A percentile compares a stretch with the other conserved stretches of the same genome.
Conservation (phyloP, 176 grass and related monocot genomes). For the Pontederia crassipes region DNA sequence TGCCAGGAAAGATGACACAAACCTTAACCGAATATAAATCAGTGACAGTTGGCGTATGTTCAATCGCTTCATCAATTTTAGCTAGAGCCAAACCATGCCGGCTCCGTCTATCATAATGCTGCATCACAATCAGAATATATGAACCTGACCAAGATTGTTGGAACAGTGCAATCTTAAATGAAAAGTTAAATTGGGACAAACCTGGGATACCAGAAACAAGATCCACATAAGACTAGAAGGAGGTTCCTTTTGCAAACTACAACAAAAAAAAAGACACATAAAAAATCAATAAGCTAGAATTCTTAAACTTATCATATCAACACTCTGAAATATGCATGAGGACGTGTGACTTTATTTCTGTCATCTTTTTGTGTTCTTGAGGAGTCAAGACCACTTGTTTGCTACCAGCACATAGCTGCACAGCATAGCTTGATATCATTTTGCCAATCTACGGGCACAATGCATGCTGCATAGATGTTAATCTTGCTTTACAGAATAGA, state of each 20-base stretch:
- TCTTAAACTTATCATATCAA: too few relatives aligned
- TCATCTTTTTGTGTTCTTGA: too few relatives aligned
- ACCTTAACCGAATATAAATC: constrained; percentile 99
- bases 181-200: constrained; percentile 23
- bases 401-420: too few relatives aligned
- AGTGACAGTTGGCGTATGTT: constrained; percentile 87
- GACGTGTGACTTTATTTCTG: too few relatives aligned
- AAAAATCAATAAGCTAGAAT: background rate
- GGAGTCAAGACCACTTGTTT: too few relatives aligned
- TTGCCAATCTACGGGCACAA: too few relatives aligned
- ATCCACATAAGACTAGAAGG: constrained; percentile 94
- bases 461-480: too few relatives aligned
- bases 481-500: too few relatives aligned
- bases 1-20: background rate
- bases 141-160: constrained; percentile 1
- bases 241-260: constrained; percentile 68
- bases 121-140: constrained; percentile 26
- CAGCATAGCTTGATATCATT: too few relatives aligned
- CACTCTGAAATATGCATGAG: too few relatives aligned
- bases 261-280: constrained; percentile 4
- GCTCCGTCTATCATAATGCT: constrained; percentile 94
- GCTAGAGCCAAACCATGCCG: constrained; percentile 61
- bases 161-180: background rate
- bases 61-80: constrained; percentile 94
- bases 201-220: constrained; percentile 91